Conservation (phyloP, 805 yeast genomes). For the Lipomyces mesembrius region DNA sequence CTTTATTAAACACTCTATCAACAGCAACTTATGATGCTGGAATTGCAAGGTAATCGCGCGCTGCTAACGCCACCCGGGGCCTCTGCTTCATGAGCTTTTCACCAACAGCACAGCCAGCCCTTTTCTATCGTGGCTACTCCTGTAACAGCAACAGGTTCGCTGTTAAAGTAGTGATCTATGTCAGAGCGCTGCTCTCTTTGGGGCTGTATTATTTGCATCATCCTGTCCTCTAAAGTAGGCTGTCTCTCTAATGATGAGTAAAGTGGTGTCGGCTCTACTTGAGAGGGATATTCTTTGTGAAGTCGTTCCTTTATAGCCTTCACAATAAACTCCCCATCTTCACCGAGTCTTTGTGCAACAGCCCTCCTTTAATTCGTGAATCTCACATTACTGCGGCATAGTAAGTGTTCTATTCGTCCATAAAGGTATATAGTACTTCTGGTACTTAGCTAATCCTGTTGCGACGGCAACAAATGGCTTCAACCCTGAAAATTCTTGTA, state of each 20-base stretch:
- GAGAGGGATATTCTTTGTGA: slow-evolving; percentile 1
- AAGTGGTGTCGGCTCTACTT: background rate
- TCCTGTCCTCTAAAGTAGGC: too few relatives aligned
- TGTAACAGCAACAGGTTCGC: too few relatives aligned
- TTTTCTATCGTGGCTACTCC: too few relatives aligned
- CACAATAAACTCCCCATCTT: background rate
- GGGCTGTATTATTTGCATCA: too few relatives aligned
- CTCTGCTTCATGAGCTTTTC: too few relatives aligned
- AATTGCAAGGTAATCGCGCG: too few relatives aligned
- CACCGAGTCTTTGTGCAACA: background rate
- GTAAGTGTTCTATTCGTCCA: background rate
- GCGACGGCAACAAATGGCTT: background rate
- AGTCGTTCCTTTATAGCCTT: background rate
- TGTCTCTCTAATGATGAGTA: background rate
- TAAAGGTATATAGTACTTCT: slow-evolving; percentile 3
- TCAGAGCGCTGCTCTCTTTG: too few relatives aligned
- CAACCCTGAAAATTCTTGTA: slow-evolving; percentile 1
- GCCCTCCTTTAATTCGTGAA: slow-evolving; percentile 2
- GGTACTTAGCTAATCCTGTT: background rate
- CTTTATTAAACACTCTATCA: too few relatives aligned
- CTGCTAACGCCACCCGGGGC: too few relatives aligned
- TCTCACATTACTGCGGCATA: slow-evolving; percentile 3
- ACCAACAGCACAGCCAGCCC: background rate
- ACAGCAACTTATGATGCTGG: too few relatives aligned
- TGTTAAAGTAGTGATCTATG: too few relatives aligned